phyloP scores from a whole-genome alignment of 495 filamentous ascomycete species.

The Penicillium ochrochloron region DNA sequence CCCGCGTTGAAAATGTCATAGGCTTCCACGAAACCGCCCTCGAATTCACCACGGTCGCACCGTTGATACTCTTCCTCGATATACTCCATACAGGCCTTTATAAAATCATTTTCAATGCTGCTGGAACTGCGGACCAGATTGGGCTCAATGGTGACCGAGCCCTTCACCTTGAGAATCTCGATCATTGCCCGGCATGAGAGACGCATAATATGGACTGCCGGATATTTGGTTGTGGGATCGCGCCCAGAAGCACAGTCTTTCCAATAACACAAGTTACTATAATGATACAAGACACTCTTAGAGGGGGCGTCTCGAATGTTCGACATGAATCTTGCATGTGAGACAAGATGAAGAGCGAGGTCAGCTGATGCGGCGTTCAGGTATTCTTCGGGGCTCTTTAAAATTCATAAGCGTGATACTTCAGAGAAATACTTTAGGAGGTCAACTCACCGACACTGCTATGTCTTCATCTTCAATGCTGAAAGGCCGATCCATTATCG shows the following conservation, averaged over 20 bases:
- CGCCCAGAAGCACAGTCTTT: conserved; percentile 11
- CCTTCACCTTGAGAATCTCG: conserved; percentile 23
- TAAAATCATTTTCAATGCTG: conserved; percentile 21
- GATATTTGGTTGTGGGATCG: neutral
- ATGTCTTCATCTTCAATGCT: conserved; percentile 37
- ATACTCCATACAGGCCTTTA: conserved; percentile 22
- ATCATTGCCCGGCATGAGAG: conserved; percentile 28
- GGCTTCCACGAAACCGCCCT: conserved; percentile 27
- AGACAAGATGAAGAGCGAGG: conserved; percentile 20
- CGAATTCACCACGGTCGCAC: conserved; percentile 24
- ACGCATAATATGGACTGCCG: conserved; percentile 8
- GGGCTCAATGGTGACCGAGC: conserved; percentile 1
- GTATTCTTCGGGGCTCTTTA: conserved; percentile 22
- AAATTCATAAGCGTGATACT: neutral
- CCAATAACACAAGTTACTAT: conserved; percentile 33
- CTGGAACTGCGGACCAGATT: conserved; percentile 14
- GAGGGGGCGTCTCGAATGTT: conserved; percentile 18
- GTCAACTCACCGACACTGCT: conserved; percentile 22
- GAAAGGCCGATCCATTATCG: conserved; percentile 33
- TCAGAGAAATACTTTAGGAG: neutral
- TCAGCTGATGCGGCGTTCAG: neutral
- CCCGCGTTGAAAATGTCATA: conserved; percentile 34
- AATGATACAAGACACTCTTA: conserved; percentile 23
- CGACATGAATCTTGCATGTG: conserved; percentile 32
- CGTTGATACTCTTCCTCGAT: conserved; percentile 29